Evolutionary conservation across 2,329 filamentous ascomycete species (phyloP).

Genomic region (Colletotrichum cereale): DNA sequence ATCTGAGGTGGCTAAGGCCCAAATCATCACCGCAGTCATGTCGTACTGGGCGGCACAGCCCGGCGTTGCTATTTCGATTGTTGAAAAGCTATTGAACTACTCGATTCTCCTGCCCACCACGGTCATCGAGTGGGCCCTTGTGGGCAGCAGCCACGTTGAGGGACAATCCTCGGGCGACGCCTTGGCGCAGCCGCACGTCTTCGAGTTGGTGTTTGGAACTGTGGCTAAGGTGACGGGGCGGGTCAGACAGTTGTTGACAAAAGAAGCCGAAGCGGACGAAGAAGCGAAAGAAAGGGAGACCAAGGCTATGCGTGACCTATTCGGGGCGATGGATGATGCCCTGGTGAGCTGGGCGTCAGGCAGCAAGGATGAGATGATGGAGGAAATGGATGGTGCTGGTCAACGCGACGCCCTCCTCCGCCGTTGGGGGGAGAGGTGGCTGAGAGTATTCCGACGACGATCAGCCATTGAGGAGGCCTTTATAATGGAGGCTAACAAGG

Average conservation of each 20-base stretch:
- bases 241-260: constrained; percentile 79
- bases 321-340: constrained; percentile 83
- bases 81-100: constrained; percentile 98
- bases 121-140: constrained; percentile 91
- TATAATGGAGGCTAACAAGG: constrained; percentile 52
- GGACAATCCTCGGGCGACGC: constrained; percentile 70
- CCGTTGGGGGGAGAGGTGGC: constrained; percentile 88
- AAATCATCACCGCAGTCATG: constrained; percentile 92
- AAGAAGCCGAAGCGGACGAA: constrained; percentile 63
- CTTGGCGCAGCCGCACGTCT: constrained; percentile 82
- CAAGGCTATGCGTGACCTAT: constrained; percentile 81
- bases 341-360: constrained; percentile 79
- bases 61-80: constrained; percentile 89
- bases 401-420: constrained; percentile 75
- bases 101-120: constrained; percentile 88
- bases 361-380: constrained; percentile 80
- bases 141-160: constrained; percentile 64
- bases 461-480: constrained; percentile 87
- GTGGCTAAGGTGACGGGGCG: constrained; percentile 91
- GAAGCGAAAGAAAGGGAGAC: constrained; percentile 78
- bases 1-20: constrained; percentile 81
- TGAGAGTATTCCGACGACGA: constrained; percentile 85
- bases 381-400: constrained; percentile 70
- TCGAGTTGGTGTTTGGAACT: constrained; percentile 90
- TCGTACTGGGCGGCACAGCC: constrained; percentile 94